phyloP scores from a whole-genome alignment of 1,139 yeast species.

The Diutina pseudorugosa region DNA sequence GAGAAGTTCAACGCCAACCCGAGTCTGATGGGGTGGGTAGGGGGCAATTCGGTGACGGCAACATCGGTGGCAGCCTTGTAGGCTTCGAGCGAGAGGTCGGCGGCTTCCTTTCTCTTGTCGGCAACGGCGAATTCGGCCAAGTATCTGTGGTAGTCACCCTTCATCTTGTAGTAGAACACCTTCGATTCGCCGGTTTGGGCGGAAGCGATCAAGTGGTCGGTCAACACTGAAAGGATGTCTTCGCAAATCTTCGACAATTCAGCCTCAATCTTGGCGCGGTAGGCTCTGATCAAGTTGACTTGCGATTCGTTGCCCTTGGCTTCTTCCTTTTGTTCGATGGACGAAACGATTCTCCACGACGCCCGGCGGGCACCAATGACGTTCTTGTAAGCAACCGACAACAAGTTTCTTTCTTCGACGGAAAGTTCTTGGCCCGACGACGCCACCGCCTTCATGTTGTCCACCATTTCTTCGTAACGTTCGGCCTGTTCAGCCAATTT shows the following conservation, averaged over 20 bases:
- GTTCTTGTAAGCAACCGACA: conserved; percentile 95
- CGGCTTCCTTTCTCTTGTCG: conserved; percentile 87
- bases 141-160: conserved; percentile 99
- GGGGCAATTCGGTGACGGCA: conserved; percentile 93
- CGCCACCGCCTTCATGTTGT: conserved; percentile 96
- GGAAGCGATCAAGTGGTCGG: conserved; percentile 82
- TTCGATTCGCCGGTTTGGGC: conserved; percentile 96
- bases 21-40: conserved; percentile 97
- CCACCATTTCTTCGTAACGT: conserved; percentile 99
- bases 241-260: conserved; percentile 92
- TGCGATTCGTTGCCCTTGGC: conserved; percentile 87
- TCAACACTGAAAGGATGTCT: conserved; percentile 80
- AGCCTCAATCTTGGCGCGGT: conserved; percentile 88
- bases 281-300: conserved; percentile 81
- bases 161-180: conserved; percentile 98
- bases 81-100: conserved; percentile 86
- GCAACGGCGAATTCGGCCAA: conserved; percentile 92
- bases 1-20: conserved; percentile 97
- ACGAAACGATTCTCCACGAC: conserved; percentile 96
- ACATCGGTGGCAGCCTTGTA: conserved; percentile 93
- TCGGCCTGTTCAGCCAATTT: conserved; percentile 99
- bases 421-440: conserved; percentile 91
- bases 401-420: conserved; percentile 94
- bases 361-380: conserved; percentile 99
- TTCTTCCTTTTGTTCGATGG: conserved; percentile 97